Evolutionary conservation across 352 stramenopile species (phyloP).

Genomic region (Pythium plurisporium): DNA sequence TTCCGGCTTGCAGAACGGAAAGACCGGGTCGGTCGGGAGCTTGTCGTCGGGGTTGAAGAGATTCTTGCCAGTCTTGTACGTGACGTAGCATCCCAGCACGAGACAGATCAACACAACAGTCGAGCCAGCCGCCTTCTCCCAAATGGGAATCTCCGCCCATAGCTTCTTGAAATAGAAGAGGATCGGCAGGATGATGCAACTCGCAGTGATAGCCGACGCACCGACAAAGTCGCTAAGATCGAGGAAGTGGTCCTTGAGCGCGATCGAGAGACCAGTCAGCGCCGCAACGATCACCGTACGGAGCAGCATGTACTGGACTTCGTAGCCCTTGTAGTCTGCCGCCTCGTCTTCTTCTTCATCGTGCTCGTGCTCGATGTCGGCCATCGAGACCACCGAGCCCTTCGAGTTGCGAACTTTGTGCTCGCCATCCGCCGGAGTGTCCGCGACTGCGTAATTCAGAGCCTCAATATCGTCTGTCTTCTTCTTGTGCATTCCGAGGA

Average conservation of each 20-base stretch:
- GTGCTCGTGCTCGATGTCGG: conserved; percentile 37
- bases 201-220: conserved; percentile 44
- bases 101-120: conserved; percentile 40
- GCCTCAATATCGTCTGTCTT: conserved; percentile 12
- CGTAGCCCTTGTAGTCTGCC: conserved; percentile 39
- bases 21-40: neutral
- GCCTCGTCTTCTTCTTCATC: conserved; percentile 28
- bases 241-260: conserved; percentile 43
- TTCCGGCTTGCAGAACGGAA: conserved; percentile 24
- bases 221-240: conserved; percentile 64
- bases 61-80: conserved; percentile 44
- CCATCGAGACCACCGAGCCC: conserved; percentile 33
- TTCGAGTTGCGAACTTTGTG: conserved; percentile 22
- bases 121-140: conserved; percentile 34
- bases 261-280: conserved; percentile 29
- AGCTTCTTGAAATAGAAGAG: conserved; percentile 43
- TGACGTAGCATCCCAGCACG: conserved; percentile 43
- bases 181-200: conserved; percentile 60
- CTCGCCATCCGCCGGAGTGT: conserved; percentile 9
- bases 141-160: conserved; percentile 27
- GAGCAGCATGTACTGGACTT: conserved; percentile 44
- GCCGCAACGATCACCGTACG: conserved; percentile 49
- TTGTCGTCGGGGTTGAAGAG: conserved; percentile 38
- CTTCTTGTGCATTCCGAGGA: conserved; percentile 53
- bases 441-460: conserved; percentile 1